Base-by-base conservation (phyloP, 148 eudicot species). In the Hydrangea macrophylla region DNA sequence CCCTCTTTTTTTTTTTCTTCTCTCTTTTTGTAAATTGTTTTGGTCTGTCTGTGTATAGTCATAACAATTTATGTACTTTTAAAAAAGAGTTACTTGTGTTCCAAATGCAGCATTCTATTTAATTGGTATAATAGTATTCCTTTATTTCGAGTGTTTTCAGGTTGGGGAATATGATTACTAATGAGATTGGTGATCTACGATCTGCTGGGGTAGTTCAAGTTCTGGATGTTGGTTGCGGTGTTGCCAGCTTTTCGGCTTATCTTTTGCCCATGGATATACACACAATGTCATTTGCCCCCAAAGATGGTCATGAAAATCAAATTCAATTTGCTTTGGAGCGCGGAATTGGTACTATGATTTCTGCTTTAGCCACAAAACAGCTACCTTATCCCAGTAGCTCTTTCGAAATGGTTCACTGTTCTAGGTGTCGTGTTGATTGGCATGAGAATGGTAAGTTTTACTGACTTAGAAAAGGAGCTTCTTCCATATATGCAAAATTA, bases 261-360 rank as follows among this genome's bases (percentile, higher is more conserved):
- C 93, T 94, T 67, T 85, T 88, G 67, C 90, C 84, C 1, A 81
- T 85, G 42, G 77, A 85, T 77, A 87, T 94, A 60, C 87, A 86
- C 75, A 88, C 99, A 12, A 83, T 94, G 97, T 94, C 99, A 5
- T 88, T 90, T 84, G 99, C 99, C 62, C 97, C 99, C 63, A 94
- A 91, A 85, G 97, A 94, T 78, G 83, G 86, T 37, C 99, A 94
- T 78, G 97, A 94, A 80, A 87, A 91, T 79, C 99, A 94, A 81
- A 94, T 94, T 67, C 99, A 94, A 50, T 94, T 90, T 83, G 96
- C 99, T 69, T 77, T 94, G 71, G 99, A 94, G 64, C 83, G 97
- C 62, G 97, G 99, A 62, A 90, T 90, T 65, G 84, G 89, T 37
- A 90, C 97, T 45, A 94, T 94, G 99, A 84, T 94, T 73, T 81